phyloP scores from a whole-genome alignment of 2,329 filamentous ascomycete species.

The Neobulgaria alba region DNA sequence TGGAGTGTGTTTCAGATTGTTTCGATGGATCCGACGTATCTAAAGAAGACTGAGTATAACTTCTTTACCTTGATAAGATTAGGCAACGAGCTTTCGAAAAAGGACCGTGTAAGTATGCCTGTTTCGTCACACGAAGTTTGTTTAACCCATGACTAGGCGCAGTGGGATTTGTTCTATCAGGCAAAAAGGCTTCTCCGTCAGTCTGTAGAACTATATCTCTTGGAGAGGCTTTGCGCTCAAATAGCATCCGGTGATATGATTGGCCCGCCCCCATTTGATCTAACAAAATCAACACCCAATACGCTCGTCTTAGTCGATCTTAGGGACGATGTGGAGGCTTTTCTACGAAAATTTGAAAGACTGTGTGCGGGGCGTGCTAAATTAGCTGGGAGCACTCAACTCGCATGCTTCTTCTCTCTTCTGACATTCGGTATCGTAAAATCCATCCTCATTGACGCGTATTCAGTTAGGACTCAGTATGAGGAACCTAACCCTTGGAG shows the following conservation, averaged over 20 bases:
- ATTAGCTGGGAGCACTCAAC: constrained; percentile 11
- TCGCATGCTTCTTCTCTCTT: constrained; percentile 18
- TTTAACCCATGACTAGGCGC: constrained; percentile 6
- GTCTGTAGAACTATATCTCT: constrained; percentile 18
- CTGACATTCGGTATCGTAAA: constrained; percentile 15
- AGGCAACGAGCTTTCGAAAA: constrained; percentile 11
- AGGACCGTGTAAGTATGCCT: constrained; percentile 10
- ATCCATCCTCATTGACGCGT: constrained; percentile 18
- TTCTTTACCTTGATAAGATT: constrained; percentile 13
- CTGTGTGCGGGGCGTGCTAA: constrained; percentile 14
- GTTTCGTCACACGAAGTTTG: too few species aligned
- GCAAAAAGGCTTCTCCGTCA: constrained; percentile 16
- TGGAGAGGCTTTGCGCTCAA: constrained; percentile 16
- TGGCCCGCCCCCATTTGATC: constrained; percentile 12
- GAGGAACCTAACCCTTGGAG: constrained; percentile 14
- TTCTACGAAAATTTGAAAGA: constrained; percentile 15
- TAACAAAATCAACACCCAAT: constrained; percentile 12
- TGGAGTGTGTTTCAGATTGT: constrained; percentile 18
- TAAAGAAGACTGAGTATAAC: constrained; percentile 15
- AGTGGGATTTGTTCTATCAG: constrained; percentile 16
- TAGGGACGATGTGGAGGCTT: constrained; percentile 13
- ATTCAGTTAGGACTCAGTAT: constrained; percentile 10
- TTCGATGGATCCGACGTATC: constrained; percentile 15
- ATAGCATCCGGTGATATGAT: constrained; percentile 14
- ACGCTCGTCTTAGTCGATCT: constrained; percentile 17